Evolutionary conservation across 2,329 filamentous ascomycete genomes (phyloP).

Genomic region (Mycosphaerella sp.): DNA sequence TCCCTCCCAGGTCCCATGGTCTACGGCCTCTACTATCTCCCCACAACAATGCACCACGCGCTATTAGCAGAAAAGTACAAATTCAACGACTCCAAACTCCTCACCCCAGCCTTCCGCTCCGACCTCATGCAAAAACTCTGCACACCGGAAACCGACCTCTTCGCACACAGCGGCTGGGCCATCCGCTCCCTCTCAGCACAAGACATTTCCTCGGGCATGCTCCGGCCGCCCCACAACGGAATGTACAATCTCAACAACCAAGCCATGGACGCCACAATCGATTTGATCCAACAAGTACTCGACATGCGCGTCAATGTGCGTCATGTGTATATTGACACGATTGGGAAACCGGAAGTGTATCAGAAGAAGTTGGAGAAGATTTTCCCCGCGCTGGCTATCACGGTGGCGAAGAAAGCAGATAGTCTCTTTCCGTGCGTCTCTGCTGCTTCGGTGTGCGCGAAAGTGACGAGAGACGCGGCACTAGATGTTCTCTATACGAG

Average conservation of each 20-base stretch:
- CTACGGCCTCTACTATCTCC: constrained; percentile 65
- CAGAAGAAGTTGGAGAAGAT: constrained; percentile 76
- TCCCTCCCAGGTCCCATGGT: constrained; percentile 61
- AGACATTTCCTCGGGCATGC: constrained; percentile 75
- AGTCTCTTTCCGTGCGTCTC: constrained; percentile 87
- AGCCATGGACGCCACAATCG: constrained; percentile 85
- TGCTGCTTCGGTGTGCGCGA: constrained; percentile 89
- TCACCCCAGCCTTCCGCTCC: constrained; percentile 73
- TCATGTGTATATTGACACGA: constrained; percentile 93
- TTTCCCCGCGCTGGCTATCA: constrained; percentile 62
- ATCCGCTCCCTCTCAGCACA: constrained; percentile 72
- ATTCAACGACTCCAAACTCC: constrained; percentile 93
- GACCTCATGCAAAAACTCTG: constrained; percentile 67
- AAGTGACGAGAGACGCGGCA: constrained; percentile 88
- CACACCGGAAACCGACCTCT: constrained; percentile 53
- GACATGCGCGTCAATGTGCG: constrained; percentile 71
- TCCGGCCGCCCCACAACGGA: constrained; percentile 47
- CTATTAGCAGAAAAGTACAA: constrained; percentile 73
- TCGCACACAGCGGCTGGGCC: constrained; percentile 73
- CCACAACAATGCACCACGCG: constrained; percentile 58
- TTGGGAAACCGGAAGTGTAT: constrained; percentile 75
- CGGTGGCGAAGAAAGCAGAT: constrained; percentile 69
- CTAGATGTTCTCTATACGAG: constrained; percentile 69
- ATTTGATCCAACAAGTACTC: constrained; percentile 71
- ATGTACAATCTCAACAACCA: constrained; percentile 93